These are phyloP conservation scores for Fonsecaea pedrosoi DNA, from an alignment of 2,329 filamentous ascomycete species.

Conservation along the genomic window DNA sequence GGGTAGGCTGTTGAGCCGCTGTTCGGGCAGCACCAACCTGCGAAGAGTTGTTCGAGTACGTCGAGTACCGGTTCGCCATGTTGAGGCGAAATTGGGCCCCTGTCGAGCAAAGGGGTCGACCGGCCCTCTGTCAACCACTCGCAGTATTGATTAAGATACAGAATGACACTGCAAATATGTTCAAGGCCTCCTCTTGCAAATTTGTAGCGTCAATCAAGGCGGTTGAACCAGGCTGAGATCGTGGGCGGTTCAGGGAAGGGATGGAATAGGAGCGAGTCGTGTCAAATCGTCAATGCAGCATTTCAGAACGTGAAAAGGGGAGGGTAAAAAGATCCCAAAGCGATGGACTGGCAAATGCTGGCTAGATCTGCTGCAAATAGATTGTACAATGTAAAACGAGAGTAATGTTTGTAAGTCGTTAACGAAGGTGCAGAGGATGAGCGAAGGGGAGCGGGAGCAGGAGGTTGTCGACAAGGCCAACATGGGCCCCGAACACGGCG, in stretches of 20 bases:
- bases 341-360: conserved; percentile 2
- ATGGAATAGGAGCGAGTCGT: not conserved
- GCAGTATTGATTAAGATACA: not conserved
- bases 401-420: not conserved
- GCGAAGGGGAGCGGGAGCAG: not conserved
- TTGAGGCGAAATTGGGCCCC: conserved; percentile 27
- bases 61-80: conserved; percentile 68
- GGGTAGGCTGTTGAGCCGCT: conserved; percentile 71
- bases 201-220: not conserved
- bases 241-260: conserved; percentile 13
- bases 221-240: not conserved
- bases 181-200: not conserved
- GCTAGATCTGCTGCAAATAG: conserved; percentile 1
- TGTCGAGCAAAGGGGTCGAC: conserved; percentile 34
- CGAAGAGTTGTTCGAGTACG: conserved; percentile 67
- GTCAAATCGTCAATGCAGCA: conserved; percentile 18
- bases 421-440: conserved; percentile 16
- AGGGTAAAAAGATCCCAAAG: not conserved
- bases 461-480: conserved; percentile 6
- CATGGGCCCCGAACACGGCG: not conserved
- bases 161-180: not conserved
- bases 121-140: conserved; percentile 24
- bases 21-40: conserved; percentile 62
- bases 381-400: conserved; percentile 19
- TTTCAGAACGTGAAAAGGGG: conserved; percentile 2